phyloP scores from a whole-genome alignment of 768 basidiomycete species.

The Leccinum truebloodii region DNA sequence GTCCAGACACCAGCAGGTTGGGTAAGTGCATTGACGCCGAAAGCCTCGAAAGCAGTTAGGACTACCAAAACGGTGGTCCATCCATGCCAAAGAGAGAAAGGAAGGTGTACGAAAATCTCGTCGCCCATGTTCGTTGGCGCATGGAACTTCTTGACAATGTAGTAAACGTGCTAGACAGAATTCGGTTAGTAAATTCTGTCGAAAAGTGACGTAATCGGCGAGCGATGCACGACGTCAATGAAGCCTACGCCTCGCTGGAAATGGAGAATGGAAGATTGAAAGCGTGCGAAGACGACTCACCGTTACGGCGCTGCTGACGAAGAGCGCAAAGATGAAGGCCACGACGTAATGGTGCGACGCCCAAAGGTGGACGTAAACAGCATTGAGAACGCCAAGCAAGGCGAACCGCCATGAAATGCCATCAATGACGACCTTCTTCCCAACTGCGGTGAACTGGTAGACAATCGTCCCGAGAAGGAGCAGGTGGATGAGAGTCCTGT shows the following conservation, averaged over 20 bases:
- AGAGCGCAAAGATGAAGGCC: constrained; percentile 87
- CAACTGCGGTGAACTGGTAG: constrained; percentile 82
- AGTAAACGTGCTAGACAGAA: constrained; percentile 77
- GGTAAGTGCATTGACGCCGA: constrained; percentile 72
- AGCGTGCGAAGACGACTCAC: constrained; percentile 26
- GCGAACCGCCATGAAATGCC: constrained; percentile 92
- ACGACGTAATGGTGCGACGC: constrained; percentile 67
- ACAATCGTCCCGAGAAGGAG: constrained; percentile 89
- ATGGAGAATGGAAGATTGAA: constrained; percentile 18
- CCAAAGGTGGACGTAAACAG: constrained; percentile 90
- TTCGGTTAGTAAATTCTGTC: constrained; percentile 15
- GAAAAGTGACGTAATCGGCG: constrained; percentile 3
- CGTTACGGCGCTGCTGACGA: constrained; percentile 76
- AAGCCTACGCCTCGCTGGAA: constrained; percentile 6
- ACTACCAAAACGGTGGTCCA: constrained; percentile 87
- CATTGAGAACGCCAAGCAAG: constrained; percentile 82
- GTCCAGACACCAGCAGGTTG: constrained; percentile 83
- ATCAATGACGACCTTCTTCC: constrained; percentile 80
- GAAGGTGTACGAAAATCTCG: constrained; percentile 91
- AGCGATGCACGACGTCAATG: constrained; percentile 1
- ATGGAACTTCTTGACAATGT: constrained; percentile 88
- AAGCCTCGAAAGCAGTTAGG: constrained; percentile 84
- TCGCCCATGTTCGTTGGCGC: constrained; percentile 62
- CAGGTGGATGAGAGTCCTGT: constrained; percentile 84
- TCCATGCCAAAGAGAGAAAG: constrained; percentile 95